Percentiles rank a stretch among this genome's conserved stretches.
Evolutionary conservation across 768 basidiomycete genomes (phyloP).

Genomic region (Leccinum imitatum): DNA sequence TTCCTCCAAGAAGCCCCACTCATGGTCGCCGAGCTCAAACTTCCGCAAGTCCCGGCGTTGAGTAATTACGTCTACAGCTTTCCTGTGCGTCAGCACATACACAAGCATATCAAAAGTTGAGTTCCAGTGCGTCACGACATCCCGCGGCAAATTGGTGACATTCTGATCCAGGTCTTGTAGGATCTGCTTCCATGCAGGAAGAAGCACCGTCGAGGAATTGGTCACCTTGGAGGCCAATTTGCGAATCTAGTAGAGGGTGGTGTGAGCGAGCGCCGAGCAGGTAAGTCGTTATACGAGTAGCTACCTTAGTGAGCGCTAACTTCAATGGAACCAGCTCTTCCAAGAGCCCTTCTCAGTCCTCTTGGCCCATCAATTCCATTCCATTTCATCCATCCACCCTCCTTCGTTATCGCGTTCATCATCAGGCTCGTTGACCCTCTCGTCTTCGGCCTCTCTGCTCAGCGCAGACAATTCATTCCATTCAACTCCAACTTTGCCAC

Average conservation of each 20-base stretch:
- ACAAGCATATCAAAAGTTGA: slow-evolving; percentile 22
- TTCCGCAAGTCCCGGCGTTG: slow-evolving; percentile 6
- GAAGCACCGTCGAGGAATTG: slow-evolving; percentile 21
- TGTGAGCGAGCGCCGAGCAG: not conserved
- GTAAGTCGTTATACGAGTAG: not conserved
- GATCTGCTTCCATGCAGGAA: slow-evolving; percentile 21
- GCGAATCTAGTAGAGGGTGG: slow-evolving; percentile 24
- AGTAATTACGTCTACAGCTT: slow-evolving; percentile 24
- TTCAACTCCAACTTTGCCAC: too few species aligned
- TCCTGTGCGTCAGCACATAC: slow-evolving; percentile 19
- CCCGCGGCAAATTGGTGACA: slow-evolving; percentile 3
- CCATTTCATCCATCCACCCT: slow-evolving; percentile 29
- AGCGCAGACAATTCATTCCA: too few species aligned
- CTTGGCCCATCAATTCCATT: slow-evolving; percentile 5
- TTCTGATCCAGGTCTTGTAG: slow-evolving; percentile 11
- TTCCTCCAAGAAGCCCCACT: slow-evolving; percentile 37
- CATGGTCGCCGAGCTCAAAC: slow-evolving; percentile 25
- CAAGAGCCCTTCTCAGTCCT: slow-evolving; percentile 16
- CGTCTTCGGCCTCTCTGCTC: too few species aligned
- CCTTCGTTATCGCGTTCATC: slow-evolving; percentile 12
- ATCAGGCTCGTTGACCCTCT: not conserved
- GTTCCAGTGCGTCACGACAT: slow-evolving; percentile 5
- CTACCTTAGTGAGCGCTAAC: slow-evolving; percentile 26
- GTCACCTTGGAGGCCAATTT: slow-evolving; percentile 18
- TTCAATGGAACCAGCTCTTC: slow-evolving; percentile 20